Percentiles rank a stretch among this genome's conserved stretches.
Conservation (phyloP, 1,284 basidiomycete species). For the Boletus sp. region DNA sequence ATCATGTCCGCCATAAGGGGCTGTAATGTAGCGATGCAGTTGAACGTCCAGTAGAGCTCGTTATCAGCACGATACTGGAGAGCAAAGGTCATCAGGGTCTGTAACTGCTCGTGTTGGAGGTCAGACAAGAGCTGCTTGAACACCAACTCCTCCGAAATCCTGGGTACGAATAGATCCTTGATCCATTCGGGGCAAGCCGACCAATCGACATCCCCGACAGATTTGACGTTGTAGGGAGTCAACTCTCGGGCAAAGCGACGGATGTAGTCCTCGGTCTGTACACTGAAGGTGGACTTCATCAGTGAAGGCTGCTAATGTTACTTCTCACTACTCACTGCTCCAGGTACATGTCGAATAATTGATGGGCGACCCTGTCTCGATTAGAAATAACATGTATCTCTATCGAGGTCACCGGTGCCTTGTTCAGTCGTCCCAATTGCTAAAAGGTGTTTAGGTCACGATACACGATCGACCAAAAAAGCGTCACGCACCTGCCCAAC, state of each 20-base stretch:
- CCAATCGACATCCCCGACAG: conserved; percentile 45
- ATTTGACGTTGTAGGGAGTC: conserved; percentile 38
- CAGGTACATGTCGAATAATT: conserved; percentile 62
- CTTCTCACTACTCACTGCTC: conserved; percentile 47
- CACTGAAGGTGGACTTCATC: conserved; percentile 33
- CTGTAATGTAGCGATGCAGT: conserved; percentile 31
- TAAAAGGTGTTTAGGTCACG: conserved; percentile 22
- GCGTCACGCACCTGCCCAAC: conserved; percentile 44
- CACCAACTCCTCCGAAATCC: conserved; percentile 31
- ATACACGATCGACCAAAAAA: no score
- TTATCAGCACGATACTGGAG: conserved; percentile 49
- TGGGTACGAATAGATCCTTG: conserved; percentile 21
- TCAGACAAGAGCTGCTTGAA: conserved; percentile 33
- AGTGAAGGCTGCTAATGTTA: not conserved
- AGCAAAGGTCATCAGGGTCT: conserved; percentile 38
- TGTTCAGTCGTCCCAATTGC: conserved; percentile 57
- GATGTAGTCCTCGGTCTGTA: conserved; percentile 52
- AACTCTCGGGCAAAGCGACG: conserved; percentile 47
- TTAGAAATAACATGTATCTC: conserved; percentile 69
- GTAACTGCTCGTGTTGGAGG: conserved; percentile 35
- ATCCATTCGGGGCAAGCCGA: conserved; percentile 32
- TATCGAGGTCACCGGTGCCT: conserved; percentile 46
- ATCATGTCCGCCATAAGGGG: conserved; percentile 36
- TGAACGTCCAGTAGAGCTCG: conserved; percentile 51
- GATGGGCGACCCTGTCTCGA: conserved; percentile 58